A percentile compares a stretch with the other conserved stretches of the same genome.
Evolutionary conservation across 192 early-diverging fungal species (phyloP).

Genomic region (Podila clonocystis): DNA sequence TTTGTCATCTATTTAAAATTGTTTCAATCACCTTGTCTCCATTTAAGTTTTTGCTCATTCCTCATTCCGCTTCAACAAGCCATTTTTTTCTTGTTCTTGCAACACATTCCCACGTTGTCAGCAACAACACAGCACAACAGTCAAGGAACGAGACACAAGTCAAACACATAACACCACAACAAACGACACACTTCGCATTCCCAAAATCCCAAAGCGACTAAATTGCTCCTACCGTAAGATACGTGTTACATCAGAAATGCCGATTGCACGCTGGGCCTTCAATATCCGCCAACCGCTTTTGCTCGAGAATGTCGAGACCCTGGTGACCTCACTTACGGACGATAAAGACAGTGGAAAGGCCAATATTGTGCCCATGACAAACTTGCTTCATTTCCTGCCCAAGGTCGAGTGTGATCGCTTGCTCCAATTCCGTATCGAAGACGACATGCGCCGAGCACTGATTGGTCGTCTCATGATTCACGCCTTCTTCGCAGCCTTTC

Average conservation of each 20-base stretch:
- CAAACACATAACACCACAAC: background rate
- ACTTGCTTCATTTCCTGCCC: constrained; percentile 39
- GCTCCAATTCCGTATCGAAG: constrained; percentile 29
- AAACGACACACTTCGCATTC: background rate
- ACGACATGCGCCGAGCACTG: constrained; percentile 36
- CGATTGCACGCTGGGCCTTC: constrained; percentile 47
- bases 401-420: constrained; percentile 37
- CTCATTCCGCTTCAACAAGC: background rate
- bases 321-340: constrained; percentile 40
- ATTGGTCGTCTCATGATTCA: constrained; percentile 49
- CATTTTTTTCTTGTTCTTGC: background rate
- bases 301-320: constrained; percentile 32
- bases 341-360: constrained; percentile 4
- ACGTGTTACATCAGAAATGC: constrained; percentile 3
- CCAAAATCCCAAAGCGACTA: too few species aligned
- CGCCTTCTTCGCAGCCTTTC: constrained; percentile 32
- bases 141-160: background rate
- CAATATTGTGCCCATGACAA: constrained; percentile 39
- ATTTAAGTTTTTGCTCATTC: constrained; percentile 5
- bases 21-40: background rate
- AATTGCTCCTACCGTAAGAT: too few species aligned
- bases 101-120: background rate
- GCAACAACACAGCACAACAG: constrained; percentile 1
- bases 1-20: background rate
- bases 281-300: constrained; percentile 42